Base-by-base conservation (phyloP, 192 early-diverging fungal species). In the Gamsiella multidivaricata region DNA sequence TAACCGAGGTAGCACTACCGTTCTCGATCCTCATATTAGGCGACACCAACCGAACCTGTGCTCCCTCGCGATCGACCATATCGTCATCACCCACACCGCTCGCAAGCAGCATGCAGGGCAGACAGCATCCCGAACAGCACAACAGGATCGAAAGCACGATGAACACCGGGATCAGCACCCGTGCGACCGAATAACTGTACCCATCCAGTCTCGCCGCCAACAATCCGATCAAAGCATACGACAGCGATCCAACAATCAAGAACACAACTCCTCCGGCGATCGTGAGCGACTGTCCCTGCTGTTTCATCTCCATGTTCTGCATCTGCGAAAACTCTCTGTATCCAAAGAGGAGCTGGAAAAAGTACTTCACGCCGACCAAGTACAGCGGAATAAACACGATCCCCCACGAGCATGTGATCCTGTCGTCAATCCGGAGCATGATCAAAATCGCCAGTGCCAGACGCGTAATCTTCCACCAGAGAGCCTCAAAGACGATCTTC, bases 321-420 rank as follows among this genome's bases (percentile, higher is more conserved):
- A 85, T 60, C 55, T 45, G 54, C 17, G 52, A 67, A 61, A 74
- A 83, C 4, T 34, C 23, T 15, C 79, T 49, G 61, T 83, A 86
- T 20, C 60, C 67, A 20, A 85, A 57, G 18, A 61, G 62, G 26
- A 94, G 68, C 43, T 84, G 70, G 11, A 88, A 33, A 18, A 81
- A 67, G 62, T 87, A 90, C 71, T 88, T 84, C 50, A 90, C 28
- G 9, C 84, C 84, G 29, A 90, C 79, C 15, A 92, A 52, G 54
- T 92, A 94, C 26, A 87, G 66, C 8, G 92, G 92, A 20, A 86
- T 85, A 74, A 94, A 92, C 17, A 94, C 84, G 23, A 89, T 33
- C 3, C 54, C 86, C 92, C 92, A 94, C 42, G 82, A 84, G 67
- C 85, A 86, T 22, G 69, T 70, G 37, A 88, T 86, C 14, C 57